Evolutionary conservation across 192 early-diverging fungal species (phyloP), one percentile per base, ranked within the genome.

Genomic region (Entomortierella chlamydospora): DNA sequence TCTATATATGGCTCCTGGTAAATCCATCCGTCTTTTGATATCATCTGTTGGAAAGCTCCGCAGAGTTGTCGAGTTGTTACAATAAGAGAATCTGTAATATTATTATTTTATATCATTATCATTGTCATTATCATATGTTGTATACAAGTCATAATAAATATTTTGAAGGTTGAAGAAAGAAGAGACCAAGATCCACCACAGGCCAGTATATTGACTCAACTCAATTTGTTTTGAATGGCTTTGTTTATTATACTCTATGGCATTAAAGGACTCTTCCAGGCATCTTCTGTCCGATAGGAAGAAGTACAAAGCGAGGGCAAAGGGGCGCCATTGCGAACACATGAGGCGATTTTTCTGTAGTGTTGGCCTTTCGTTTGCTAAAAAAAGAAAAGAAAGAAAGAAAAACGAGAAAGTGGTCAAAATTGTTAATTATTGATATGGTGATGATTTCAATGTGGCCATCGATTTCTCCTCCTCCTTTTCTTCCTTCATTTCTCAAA

Each of bases 221-320:
- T n/a, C n/a, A n/a, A n/a, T n/a, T n/a, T n/a, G n/a, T n/a, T n/a
- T n/a, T n/a, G n/a, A n/a, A n/a, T n/a, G n/a, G n/a, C n/a, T n/a
- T n/a, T n/a, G n/a, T n/a, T n/a, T n/a, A n/a, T n/a, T n/a, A n/a
- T n/a, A n/a, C n/a, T n/a, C n/a, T n/a, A n/a, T n/a, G n/a, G n/a
- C n/a, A 37, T 43, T 61, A 74, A 43, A 74, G 31, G 15, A 68
- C 57, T 1, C 74, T 22, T 17, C 74, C 74, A 31, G 68, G 61
- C 56, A 78, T 78, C 18, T 70, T 69, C 37, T 88, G 87, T 4
- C 85, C 84, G 41, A 89, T 84, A n/a, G 87, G 88, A 13, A 91
- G 70, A 15, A 91, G 61, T 15, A 85, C 86, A 67, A 91, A 91
- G 7, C 90, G 83, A 39, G 88, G 70, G 6, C 81, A 68, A 47